Base-by-base conservation (phyloP, 345 rosid genomes). In the Eutrema japonicum region DNA sequence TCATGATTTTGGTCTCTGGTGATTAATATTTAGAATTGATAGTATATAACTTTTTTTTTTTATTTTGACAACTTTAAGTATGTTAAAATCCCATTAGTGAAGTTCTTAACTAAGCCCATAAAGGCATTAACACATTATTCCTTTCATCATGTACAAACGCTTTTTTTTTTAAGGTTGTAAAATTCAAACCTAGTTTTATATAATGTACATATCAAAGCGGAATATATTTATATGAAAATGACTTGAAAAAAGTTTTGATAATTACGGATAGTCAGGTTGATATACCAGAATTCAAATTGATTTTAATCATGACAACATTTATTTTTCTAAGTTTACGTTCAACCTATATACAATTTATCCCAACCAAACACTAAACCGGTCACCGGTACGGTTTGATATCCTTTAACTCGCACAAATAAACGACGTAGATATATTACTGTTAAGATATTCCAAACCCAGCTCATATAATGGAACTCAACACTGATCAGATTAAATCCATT, bases 1-100 rank as follows among this genome's bases (percentile, higher is more conserved):
- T 71, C 80, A 64, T 70, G 71, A 64, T 77, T 76, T 64, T 64
- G 72, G 66, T 77, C 56, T 41, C 50, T 69, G 6, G 35, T 29
- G 55, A 35, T 16, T 5, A 14, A 8, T n/a, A 43, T 60, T 53
- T 52, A 16, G 1, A 72, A 16, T 2, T 30, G 3, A 50, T 2
- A 8, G 29, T 63, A 51, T 26, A 6, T 47, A 54, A 29, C 18
- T 14, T 7, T 55, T 42, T 55, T 42, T 13, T 26, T 13, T 18
- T 22, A 32, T 48, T 18, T 32, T 54, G 12, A 36, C 14, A 73
- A 64, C 18, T 22, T 9, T 48, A 29, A 38, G 2, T 14, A 0
- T 16, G 2, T 27, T 14, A 4, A 37, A 47, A 13, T 37, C 22
- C 47, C 49, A 46, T 3, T 50, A 18, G 18, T 12, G 35, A 7